Base-by-base conservation (phyloP, 257 asterid genomes). In the Eucommia ulmoides region DNA sequence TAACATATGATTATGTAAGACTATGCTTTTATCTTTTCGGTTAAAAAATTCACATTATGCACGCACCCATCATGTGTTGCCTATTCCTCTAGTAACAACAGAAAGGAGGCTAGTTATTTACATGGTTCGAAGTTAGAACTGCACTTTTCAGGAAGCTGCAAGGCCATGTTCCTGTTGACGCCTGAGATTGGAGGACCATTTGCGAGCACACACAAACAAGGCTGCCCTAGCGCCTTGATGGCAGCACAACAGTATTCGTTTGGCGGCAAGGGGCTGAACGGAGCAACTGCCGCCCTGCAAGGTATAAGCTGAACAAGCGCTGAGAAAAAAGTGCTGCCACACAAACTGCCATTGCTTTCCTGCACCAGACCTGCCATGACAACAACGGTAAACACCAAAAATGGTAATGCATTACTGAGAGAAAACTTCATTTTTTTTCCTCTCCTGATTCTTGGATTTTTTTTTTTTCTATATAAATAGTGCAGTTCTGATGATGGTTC, bases 131-230 rank as follows among this genome's bases (percentile, higher is more conserved):
- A 55, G 61, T 20, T 17, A 35, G 61, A 45, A 33, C 24, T 24
- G 61, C 61, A 55, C 42, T 45, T 55, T n/a, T 55, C 53, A 4
- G 61, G 61, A 18, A 55, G 61, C 61, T 55, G 61, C 45, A 25
- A 8, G 20, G 61, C 61, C 61, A 55, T 45, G 61, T 55, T 46
- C n/a, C 53, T 52, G 19, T 55, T 53, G 1, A 55, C 46, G 7
- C 61, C 61, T 7, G 51, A 2, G 41, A 55, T 46, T 11, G 53
- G 23, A 14, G 61, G 60, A 20, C 60, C 60, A 11, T 45, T 55
- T 15, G n/a, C n/a, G n/a, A n/a, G n/a, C n/a, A n/a, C n/a, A n/a
- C 61, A 55, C 3, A 55, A 18, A n/a, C 61, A 55, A 33, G 61
- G 53, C 53, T 55, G 61, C 19, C 61, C 61, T 9, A 55, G 41